Percentiles rank a stretch among this genome's conserved stretches.
phyloP scores from a whole-genome alignment of 208 protist species.

The Leishmania tarentolae region DNA sequence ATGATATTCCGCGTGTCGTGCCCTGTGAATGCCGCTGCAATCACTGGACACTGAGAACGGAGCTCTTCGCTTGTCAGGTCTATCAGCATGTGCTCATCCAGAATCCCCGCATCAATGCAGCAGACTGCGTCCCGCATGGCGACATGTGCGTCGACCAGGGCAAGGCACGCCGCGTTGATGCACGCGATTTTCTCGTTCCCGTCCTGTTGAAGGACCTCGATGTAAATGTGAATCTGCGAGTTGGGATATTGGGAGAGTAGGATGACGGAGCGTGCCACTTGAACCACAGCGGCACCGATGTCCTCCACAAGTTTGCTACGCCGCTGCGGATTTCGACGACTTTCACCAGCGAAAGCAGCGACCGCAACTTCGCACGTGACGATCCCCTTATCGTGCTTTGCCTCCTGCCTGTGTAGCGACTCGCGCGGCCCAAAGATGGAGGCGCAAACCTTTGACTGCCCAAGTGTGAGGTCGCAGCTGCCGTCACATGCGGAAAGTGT shows the following conservation, averaged over 20 bases:
- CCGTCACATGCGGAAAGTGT: slow-evolving; percentile 69
- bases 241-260: slow-evolving; percentile 83
- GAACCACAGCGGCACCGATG: slow-evolving; percentile 69
- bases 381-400: slow-evolving; percentile 62
- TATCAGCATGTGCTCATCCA: slow-evolving; percentile 70
- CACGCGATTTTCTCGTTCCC: slow-evolving; percentile 81
- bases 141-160: slow-evolving; percentile 81
- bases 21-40: slow-evolving; percentile 64
- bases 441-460: slow-evolving; percentile 69
- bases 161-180: slow-evolving; percentile 89
- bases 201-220: slow-evolving; percentile 83
- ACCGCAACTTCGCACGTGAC: slow-evolving; percentile 85
- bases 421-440: slow-evolving; percentile 76
- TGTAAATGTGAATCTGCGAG: slow-evolving; percentile 86
- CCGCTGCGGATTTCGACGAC: slow-evolving; percentile 63
- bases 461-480: slow-evolving; percentile 65
- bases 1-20: slow-evolving; percentile 73
- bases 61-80: slow-evolving; percentile 83
- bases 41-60: slow-evolving; percentile 68
- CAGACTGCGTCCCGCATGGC: slow-evolving; percentile 83
- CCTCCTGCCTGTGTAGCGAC: slow-evolving; percentile 54
- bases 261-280: slow-evolving; percentile 76
- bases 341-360: slow-evolving; percentile 77
- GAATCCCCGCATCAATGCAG: slow-evolving; percentile 61
- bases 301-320: slow-evolving; percentile 69